phyloP scores from a whole-genome alignment of 2,329 filamentous ascomycete genomes.

The Hirsutella thompsonii region DNA sequence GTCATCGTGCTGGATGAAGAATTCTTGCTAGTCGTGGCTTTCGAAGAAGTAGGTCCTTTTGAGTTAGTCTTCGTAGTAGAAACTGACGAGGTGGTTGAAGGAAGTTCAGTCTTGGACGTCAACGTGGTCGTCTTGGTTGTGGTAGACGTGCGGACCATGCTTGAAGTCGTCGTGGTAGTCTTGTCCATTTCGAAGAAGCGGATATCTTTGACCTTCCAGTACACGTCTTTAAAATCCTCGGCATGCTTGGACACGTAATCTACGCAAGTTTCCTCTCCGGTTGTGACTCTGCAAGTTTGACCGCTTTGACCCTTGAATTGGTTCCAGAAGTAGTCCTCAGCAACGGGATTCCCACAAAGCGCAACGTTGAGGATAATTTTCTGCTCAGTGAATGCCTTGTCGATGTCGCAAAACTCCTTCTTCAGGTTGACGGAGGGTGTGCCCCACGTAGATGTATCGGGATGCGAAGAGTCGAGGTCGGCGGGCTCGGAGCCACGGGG shows the following conservation, averaged over 20 bases:
- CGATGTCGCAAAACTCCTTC: conserved; percentile 1
- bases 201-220: conserved; percentile 1
- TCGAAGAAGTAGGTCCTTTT: no score
- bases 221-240: conserved; percentile 1
- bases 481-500: conserved; percentile 11
- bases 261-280: neutral
- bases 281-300: neutral
- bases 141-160: neutral
- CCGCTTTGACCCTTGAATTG: neutral
- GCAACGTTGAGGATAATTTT: conserved; percentile 1
- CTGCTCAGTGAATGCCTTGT: neutral
- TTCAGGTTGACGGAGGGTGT: conserved; percentile 1
- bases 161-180: neutral
- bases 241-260: conserved; percentile 1
- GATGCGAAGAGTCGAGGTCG: conserved; percentile 9
- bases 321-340: neutral
- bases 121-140: neutral
- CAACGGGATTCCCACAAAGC: neutral
- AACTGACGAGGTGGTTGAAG: no score
- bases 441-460: conserved; percentile 1
- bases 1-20: no score
- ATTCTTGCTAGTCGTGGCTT: no score
- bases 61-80: no score
- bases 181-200: neutral
- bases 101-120: neutral